Base-by-base conservation (phyloP, 139 green algal genomes). In the Penium margaritaceum region DNA sequence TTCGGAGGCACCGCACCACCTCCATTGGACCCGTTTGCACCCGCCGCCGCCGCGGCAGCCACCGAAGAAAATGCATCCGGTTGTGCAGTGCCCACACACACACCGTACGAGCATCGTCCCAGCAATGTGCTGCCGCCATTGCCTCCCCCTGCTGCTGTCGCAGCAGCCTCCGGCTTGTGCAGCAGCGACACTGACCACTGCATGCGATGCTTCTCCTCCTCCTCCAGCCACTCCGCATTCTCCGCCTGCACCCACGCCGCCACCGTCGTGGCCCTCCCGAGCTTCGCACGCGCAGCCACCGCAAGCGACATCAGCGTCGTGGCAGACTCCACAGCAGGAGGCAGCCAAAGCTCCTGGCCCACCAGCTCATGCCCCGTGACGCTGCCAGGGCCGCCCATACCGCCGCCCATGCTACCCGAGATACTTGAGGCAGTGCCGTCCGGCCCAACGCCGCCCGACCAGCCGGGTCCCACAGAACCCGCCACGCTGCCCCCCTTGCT, bases 191-290 rank as follows among this genome's bases (percentile, higher is more conserved):
- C 32, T 3, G 33, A 39, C 69, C 69, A 76, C 54, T 61, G 54
- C 69, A 76, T 34, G 19, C 36, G n/a, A 17, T 75, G n/a, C 19
- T 35, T 33, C 69, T 75, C 69, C 5, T 74, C 24, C 21, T 76
- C 69, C 4, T 53, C 57, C 17, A 76, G 0, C 58, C 69, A 76
- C 5, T 76, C 69, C 35, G 58, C 51, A 21, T 70, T 39, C 27
- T 76, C 69, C 57, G 60, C 57, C 36, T 76, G 69, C 34, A 58
- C 69, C 69, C 69, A 76, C 3, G 33, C 60, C 19, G 69, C 69
- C 24, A 76, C n/a, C 21, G 60, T 74, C 15, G 60, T 75, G 5
- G 29, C 60, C 15, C 30, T 14, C 4, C 69, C 69, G 3, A 76
- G 69, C 21, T 68, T n/a, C 19, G 33, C 29, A 4, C 60, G 60